Conservation (phyloP, 495 filamentous ascomycete genomes). For the Tuber indicum region DNA sequence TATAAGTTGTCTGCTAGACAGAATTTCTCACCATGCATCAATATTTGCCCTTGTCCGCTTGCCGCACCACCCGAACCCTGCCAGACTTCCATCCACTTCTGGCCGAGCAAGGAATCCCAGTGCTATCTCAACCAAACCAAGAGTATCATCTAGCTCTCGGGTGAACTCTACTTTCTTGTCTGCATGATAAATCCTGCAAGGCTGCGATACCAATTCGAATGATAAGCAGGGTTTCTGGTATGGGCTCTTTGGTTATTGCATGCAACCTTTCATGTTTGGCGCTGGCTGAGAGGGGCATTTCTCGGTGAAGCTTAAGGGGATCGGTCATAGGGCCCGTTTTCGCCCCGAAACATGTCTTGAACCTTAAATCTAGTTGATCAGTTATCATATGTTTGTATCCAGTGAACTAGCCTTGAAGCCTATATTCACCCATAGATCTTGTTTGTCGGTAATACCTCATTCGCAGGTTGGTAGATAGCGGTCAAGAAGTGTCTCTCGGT, state of each 20-base stretch:
- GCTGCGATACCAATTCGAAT: neutral
- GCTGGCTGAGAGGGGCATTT: neutral
- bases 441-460: neutral
- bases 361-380: neutral
- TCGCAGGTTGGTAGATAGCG: neutral
- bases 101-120: neutral
- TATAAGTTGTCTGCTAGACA: neutral
- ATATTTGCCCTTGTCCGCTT: neutral
- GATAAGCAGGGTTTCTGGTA: neutral
- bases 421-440: neutral
- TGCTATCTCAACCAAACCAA: neutral
- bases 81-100: neutral
- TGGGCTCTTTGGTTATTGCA: neutral
- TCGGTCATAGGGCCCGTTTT: neutral
- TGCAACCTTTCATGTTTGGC: neutral
- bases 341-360: neutral
- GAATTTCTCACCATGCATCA: constrained; percentile 4
- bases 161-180: neutral
- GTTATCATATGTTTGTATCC: neutral
- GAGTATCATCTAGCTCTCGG: neutral
- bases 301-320: neutral
- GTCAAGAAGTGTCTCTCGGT: neutral
- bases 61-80: neutral
- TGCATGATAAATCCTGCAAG: neutral
- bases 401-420: neutral